Conservation (phyloP, 2,329 filamentous ascomycete genomes). For the Madurella mycetomatis region DNA sequence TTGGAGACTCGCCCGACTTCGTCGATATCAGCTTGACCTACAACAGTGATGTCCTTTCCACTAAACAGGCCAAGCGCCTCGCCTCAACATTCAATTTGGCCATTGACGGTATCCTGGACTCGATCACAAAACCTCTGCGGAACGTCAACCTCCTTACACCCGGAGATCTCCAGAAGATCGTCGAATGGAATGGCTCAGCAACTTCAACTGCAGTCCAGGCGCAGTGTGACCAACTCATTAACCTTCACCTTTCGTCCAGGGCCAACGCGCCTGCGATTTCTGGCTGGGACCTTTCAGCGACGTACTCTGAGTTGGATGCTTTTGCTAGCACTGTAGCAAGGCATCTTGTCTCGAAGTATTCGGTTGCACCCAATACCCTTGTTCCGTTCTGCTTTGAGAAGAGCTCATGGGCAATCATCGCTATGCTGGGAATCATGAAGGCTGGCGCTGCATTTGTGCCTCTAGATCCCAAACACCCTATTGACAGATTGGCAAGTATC, state of each 20-base stretch:
- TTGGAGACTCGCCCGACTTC: constrained; percentile 8
- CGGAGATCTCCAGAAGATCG: background rate
- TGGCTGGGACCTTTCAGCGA: constrained; percentile 30
- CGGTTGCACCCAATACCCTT: constrained; percentile 29
- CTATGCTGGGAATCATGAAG: constrained; percentile 33
- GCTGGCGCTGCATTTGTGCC: constrained; percentile 31
- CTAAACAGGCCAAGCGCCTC: constrained; percentile 2
- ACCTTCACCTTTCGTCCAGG: constrained; percentile 5
- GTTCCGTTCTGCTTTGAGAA: constrained; percentile 36
- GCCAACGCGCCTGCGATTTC: constrained; percentile 28
- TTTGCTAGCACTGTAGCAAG: constrained; percentile 26
- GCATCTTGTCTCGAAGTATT: constrained; percentile 20
- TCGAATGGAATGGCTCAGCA: background rate
- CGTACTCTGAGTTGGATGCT: constrained; percentile 29
- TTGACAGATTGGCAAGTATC: constrained; percentile 32
- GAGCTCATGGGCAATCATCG: constrained; percentile 30
- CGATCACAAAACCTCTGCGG: background rate
- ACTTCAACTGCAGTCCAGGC: constrained; percentile 3
- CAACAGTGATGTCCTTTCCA: background rate
- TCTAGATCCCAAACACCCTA: constrained; percentile 35
- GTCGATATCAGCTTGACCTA: constrained; percentile 11
- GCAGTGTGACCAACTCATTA: constrained; percentile 17
- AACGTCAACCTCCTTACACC: background rate
- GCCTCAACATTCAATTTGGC: constrained; percentile 4
- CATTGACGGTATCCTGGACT: constrained; percentile 10